Evolutionary conservation across 2,329 filamentous ascomycete genomes (phyloP).

Genomic region (Coccinonectria pachysandricola): DNA sequence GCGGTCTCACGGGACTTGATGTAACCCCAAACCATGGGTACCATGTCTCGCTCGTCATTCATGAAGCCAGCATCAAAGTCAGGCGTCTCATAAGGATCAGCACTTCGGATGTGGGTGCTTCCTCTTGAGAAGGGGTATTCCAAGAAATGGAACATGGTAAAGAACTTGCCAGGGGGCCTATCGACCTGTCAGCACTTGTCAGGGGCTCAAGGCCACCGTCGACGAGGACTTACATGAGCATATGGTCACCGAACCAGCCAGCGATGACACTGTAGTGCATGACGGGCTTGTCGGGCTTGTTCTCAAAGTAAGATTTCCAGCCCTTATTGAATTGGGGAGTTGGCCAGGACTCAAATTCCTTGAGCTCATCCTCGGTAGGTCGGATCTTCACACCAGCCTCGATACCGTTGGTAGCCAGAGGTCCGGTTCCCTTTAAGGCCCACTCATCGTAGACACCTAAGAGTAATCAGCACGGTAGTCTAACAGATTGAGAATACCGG

Average conservation of each 20-base stretch:
- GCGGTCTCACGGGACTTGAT: slow-evolving; percentile 76
- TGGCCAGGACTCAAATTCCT: slow-evolving; percentile 61
- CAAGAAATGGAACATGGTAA: slow-evolving; percentile 76
- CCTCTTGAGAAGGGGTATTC: slow-evolving; percentile 70
- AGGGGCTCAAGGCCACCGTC: accelerated
- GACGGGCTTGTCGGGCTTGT: slow-evolving; percentile 77
- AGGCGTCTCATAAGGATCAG: slow-evolving; percentile 62
- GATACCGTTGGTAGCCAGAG: slow-evolving; percentile 68
- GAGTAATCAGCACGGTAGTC: no score
- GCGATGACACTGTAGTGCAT: slow-evolving; percentile 77
- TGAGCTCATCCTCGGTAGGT: slow-evolving; percentile 57
- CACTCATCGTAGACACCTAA: slow-evolving; percentile 62
- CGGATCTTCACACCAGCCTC: slow-evolving; percentile 72
- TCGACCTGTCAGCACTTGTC: slow-evolving; percentile 20
- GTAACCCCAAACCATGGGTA: slow-evolving; percentile 75
- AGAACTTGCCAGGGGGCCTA: slow-evolving; percentile 69
- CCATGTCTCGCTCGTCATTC: slow-evolving; percentile 79
- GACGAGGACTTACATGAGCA: slow-evolving; percentile 37
- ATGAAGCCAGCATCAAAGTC: slow-evolving; percentile 78
- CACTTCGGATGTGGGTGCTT: slow-evolving; percentile 57
- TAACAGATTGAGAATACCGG: no score
- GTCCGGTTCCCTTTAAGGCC: slow-evolving; percentile 70
- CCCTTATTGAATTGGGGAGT: slow-evolving; percentile 63
- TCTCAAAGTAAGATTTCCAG: slow-evolving; percentile 74
- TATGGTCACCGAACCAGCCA: slow-evolving; percentile 53